A percentile compares a stretch with the other conserved stretches of the same genome.
Evolutionary conservation across 1,139 yeast genomes (phyloP).

Genomic region (Geotrichum fermentans): DNA sequence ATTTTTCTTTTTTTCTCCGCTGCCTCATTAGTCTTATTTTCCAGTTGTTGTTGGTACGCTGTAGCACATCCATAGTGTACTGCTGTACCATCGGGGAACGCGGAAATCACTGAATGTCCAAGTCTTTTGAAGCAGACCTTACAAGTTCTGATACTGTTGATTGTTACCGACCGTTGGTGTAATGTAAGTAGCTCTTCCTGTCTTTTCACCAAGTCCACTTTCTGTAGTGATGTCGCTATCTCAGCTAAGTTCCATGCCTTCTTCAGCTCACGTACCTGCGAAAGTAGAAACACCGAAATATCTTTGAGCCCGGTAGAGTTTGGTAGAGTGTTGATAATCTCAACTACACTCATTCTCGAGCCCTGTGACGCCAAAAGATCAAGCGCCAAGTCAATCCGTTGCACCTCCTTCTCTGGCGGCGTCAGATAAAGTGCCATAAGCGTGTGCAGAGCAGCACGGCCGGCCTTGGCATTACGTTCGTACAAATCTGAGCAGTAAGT

Average conservation of each 20-base stretch:
- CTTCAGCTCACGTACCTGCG: slow-evolving; percentile 44
- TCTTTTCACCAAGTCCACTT: slow-evolving; percentile 39
- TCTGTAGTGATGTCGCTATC: slow-evolving; percentile 36
- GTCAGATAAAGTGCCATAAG: slow-evolving; percentile 38
- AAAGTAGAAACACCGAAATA: slow-evolving; percentile 45
- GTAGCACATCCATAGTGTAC: slow-evolving; percentile 67
- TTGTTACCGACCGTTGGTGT: slow-evolving; percentile 40
- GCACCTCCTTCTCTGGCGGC: slow-evolving; percentile 30
- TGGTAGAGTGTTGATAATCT: slow-evolving; percentile 52
- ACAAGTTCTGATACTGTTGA: slow-evolving; percentile 48
- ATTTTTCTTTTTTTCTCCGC: slow-evolving; percentile 1
- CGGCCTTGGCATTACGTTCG: slow-evolving; percentile 40
- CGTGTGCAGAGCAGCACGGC: slow-evolving; percentile 37
- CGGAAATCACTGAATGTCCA: slow-evolving; percentile 59
- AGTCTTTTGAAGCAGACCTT: slow-evolving; percentile 55
- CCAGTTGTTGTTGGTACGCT: slow-evolving; percentile 25
- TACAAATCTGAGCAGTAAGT: slow-evolving; percentile 53
- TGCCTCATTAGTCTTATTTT: slow-evolving; percentile 13
- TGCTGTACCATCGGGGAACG: slow-evolving; percentile 47
- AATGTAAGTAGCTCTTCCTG: slow-evolving; percentile 40
- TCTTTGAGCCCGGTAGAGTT: slow-evolving; percentile 44
- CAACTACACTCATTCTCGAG: slow-evolving; percentile 48
- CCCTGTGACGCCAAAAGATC: slow-evolving; percentile 48
- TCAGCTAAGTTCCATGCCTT: slow-evolving; percentile 26
- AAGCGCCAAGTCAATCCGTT: slow-evolving; percentile 39